Evolutionary conservation across 1,284 basidiomycete species (phyloP), one percentile per base, ranked within the genome.

Genomic region (Ganoderma leucocontextum): DNA sequence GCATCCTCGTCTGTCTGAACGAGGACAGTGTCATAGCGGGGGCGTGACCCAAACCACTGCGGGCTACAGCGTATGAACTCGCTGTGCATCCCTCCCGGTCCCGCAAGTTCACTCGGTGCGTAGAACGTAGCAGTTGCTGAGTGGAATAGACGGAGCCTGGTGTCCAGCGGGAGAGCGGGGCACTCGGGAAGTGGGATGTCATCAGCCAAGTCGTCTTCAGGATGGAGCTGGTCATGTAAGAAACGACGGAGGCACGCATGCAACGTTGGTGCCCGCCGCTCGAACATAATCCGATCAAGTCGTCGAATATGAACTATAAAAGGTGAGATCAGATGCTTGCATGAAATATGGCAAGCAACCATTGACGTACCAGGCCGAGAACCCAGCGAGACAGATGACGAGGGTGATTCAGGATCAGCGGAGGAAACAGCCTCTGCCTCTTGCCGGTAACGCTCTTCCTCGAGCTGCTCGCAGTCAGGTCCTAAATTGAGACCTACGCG

Each of bases 61-160:
- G 66, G 66, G 1, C 42, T 63, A 1, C 70, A 65, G 9, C 72
- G 68, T 19, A 79, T 76, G 12, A 33, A 57, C 57, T 79, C 72
- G 0, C 47, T 65, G 17, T 70, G 72, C 78, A 80, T 77, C 1
- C 78, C 75, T 5, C 66, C 62, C 7, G 65, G 25, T 0, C 76
- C 76, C 36, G 65, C 72, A 2, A 47, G 55, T 25, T 79, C 78
- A 59, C 78, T 78, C 2, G 77, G 78, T 15, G 78, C 77, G 62
- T 74, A 75, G 59, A 69, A 78, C 1, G 47, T 60, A 0, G 74
- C 70, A 0, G 62, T 42, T 0, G 74, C 73, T 0, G 74, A 75
- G 8, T 57, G 47, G 8, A 64, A 71, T 0, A 73, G 33, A 4
- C 38, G 3, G 6, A 74, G 25, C 0, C 38, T 33, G 7, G 38